Conservation (phyloP, 2,329 filamentous ascomycete genomes). For the Talaromyces sp. region DNA sequence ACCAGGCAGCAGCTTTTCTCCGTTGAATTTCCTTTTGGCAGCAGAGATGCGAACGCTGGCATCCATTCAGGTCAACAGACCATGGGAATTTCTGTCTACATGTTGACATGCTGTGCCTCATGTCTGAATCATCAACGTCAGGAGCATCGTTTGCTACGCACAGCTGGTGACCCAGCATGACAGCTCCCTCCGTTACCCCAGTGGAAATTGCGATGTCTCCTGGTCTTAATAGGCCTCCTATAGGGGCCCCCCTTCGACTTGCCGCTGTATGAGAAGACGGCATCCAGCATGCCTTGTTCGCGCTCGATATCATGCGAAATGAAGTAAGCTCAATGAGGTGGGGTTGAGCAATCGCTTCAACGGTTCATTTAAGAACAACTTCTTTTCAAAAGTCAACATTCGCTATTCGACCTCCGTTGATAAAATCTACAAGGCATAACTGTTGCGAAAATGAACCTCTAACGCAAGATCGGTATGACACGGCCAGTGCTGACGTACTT, state of each 20-base stretch:
- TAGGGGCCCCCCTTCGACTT: background rate
- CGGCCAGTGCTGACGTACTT: background rate
- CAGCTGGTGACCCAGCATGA: background rate
- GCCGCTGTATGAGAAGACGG: background rate
- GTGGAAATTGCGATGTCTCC: background rate
- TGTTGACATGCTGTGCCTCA: background rate
- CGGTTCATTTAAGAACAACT: no score
- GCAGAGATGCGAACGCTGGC: background rate
- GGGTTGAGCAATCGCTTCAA: background rate
- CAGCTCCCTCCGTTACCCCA: background rate
- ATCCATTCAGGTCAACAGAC: background rate
- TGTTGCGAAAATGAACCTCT: background rate
- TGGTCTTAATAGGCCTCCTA: background rate
- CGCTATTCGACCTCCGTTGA: background rate
- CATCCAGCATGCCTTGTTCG: background rate
- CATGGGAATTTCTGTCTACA: background rate
- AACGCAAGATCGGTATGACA: background rate
- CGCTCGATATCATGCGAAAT: background rate
- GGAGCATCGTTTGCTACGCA: background rate
- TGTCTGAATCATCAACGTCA: background rate
- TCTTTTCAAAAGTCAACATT: background rate
- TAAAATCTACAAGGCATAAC: background rate
- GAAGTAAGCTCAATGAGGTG: background rate
- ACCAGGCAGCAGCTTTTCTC: conserved; percentile 5
- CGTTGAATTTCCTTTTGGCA: background rate